Conservation (phyloP, 371 early-diverging fungal species). For the Gilbertella persicaria region DNA sequence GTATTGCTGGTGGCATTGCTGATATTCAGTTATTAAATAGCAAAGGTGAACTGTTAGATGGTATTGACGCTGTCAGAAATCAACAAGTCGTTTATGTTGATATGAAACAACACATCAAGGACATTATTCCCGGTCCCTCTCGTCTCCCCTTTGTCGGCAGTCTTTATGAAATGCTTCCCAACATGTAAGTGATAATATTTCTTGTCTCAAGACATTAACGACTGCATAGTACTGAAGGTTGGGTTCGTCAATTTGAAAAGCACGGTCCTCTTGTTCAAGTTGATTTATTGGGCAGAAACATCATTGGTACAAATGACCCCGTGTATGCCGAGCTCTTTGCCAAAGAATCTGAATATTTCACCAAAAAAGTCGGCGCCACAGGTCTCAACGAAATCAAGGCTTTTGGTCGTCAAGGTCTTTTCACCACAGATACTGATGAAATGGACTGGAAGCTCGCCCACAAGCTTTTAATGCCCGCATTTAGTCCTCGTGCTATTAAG, state of each 20-base stretch:
- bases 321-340: conserved; percentile 36
- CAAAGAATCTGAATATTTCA: conserved; percentile 45
- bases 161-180: conserved; percentile 37
- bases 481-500: conserved; percentile 41
- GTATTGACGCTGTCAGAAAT: conserved; percentile 22
- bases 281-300: conserved; percentile 23
- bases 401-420: conserved; percentile 44
- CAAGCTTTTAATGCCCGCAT: conserved; percentile 61
- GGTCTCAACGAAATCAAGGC: conserved; percentile 33
- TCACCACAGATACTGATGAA: conserved; percentile 48
- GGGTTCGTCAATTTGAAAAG: conserved; percentile 24
- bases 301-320: conserved; percentile 36
- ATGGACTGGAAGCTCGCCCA: conserved; percentile 55
- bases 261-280: conserved; percentile 37
- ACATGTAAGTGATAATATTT: conserved; percentile 23
- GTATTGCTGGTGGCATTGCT: conserved; percentile 9
- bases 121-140: conserved; percentile 31
- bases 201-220: no score
- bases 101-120: conserved; percentile 22
- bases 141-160: conserved; percentile 38
- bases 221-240: conserved; percentile 25
- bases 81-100: conserved; percentile 33
- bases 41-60: conserved; percentile 18
- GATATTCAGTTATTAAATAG: conserved; percentile 17
- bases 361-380: conserved; percentile 31